Evolutionary conservation across 2,329 filamentous ascomycete genomes (phyloP), one percentile per base, ranked within the genome.

Genomic region (Chaetoscypha palmicola): DNA sequence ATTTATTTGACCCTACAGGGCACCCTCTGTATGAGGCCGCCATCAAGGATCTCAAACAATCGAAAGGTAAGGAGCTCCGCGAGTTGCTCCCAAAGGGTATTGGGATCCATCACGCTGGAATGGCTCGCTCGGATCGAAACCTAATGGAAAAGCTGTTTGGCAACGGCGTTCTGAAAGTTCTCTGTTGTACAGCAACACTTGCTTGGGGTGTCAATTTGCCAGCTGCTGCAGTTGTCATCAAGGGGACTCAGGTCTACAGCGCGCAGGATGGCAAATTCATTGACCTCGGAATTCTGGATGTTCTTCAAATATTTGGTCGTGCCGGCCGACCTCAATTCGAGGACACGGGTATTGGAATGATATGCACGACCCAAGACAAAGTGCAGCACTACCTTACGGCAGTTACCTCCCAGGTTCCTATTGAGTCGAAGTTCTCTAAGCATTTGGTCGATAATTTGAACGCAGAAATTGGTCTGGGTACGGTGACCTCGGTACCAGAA

Each of bases 161-260:
- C 3, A 84, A 94, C 54, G 94, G 92, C 20, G 83, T 97, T n/a
- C 77, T 97, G 56, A 95, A 92, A 64, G 90, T 98, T 1, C 81
- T 98, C 17, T 97, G 91, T 72, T 98, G 94, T 79, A 98, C 92
- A 2, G 92, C 92, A 9, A 98, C 92, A 1, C 74, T 98, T 20
- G 92, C 92, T 1, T 98, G 92, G 92, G 92, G 92, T 80, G 91
- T 98, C 61, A 98, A 98, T 65, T 77, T 98, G 65, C 92, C 92
- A 1, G 92, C 92, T 24, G 92, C 92, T 0, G 94, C 92, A 0
- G 92, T 98, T 39, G 77, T 98, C 41, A 98, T 98, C 73, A 98
- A 98, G 64, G 92, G 92, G 12, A 98, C 92, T 0, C 91, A 97
- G 60, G 78, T 98, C 0, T 98, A 98, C 67, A 97, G 90, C 62